A percentile compares a stretch with the other conserved stretches of the same genome.
These are phyloP conservation scores for Elongisporangium undulatum DNA, from an alignment of 352 stramenopile species.

Conservation along the genomic window DNA sequence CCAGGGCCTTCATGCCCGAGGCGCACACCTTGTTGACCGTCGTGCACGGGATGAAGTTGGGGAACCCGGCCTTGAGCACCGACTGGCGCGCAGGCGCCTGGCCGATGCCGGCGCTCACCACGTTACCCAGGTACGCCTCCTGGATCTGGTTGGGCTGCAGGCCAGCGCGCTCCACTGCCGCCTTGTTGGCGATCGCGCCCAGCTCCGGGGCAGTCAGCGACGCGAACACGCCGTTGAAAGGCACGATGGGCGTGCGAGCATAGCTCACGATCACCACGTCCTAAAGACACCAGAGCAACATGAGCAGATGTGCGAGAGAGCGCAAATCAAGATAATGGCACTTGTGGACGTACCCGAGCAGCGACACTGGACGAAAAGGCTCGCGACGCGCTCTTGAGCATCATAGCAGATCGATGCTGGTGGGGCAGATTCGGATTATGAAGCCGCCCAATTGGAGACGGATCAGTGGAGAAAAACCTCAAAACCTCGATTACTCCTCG, in stretches of 20 bases:
- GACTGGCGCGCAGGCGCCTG: slow-evolving; percentile 96
- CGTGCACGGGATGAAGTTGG: slow-evolving; percentile 92
- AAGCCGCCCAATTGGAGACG: background rate
- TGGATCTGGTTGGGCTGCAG: slow-evolving; percentile 83
- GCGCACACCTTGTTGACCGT: slow-evolving; percentile 99
- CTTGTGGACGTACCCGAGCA: slow-evolving; percentile 2
- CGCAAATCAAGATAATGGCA: background rate
- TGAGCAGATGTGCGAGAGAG: background rate
- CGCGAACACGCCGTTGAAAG: slow-evolving; percentile 92
- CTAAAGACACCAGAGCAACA: slow-evolving; percentile 9
- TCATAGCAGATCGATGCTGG: background rate
- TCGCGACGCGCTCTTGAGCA: background rate
- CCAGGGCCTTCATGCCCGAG: slow-evolving; percentile 91
- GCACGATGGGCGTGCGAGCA: slow-evolving; percentile 95
- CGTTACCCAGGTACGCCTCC: slow-evolving; percentile 97
- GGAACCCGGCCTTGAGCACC: slow-evolving; percentile 88
- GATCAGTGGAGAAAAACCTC: background rate
- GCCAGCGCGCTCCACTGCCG: slow-evolving; percentile 67
- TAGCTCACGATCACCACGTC: slow-evolving; percentile 95
- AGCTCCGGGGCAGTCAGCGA: slow-evolving; percentile 88
- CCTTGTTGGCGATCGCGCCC: slow-evolving; percentile 90
- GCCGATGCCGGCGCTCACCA: slow-evolving; percentile 94
- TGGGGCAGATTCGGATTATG: background rate
- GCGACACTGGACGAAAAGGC: slow-evolving; percentile 4
- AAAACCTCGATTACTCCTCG: background rate